phyloP scores from a whole-genome alignment of 2,329 filamentous ascomycete genomes.

The Arthrobotrys entomopaga region DNA sequence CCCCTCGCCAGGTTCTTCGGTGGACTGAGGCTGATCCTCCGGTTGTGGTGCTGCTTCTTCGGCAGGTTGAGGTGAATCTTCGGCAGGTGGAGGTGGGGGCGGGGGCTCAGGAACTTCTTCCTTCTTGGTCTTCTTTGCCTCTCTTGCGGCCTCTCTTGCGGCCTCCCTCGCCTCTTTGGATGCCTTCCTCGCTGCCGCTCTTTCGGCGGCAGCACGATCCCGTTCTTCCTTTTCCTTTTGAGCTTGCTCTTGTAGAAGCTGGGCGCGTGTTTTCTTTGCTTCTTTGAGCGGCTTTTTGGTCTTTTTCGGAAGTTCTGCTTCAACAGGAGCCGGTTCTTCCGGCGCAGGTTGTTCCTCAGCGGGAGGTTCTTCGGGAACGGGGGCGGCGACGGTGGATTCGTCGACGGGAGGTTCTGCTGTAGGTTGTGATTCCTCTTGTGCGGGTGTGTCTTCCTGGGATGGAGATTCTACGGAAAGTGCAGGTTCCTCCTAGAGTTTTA shows the following conservation, averaged over 20 bases:
- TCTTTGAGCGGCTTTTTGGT: constrained; percentile 30
- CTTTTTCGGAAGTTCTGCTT: constrained; percentile 37
- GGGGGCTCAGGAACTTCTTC: constrained; percentile 10
- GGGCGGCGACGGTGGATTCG: constrained; percentile 13
- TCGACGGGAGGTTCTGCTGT: constrained; percentile 32
- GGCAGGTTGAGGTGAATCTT: constrained; percentile 8
- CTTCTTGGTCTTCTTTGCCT: constrained; percentile 26
- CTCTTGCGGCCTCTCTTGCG: constrained; percentile 25
- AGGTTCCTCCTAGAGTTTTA: constrained; percentile 42
- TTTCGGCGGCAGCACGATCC: constrained; percentile 42
- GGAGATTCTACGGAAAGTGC: constrained; percentile 8
- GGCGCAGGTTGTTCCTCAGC: constrained; percentile 23
- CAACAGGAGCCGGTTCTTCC: constrained; percentile 38
- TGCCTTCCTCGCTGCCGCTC: constrained; percentile 26
- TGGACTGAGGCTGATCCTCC: constrained; percentile 6
- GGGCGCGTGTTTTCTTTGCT: constrained; percentile 43
- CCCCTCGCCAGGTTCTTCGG: constrained; percentile 6
- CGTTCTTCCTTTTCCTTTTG: constrained; percentile 47
- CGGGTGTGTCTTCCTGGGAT: constrained; percentile 31
- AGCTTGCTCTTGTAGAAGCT: constrained; percentile 34
- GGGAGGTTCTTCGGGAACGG: constrained; percentile 15
- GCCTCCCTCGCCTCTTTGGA: constrained; percentile 8
- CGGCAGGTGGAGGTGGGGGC: constrained; percentile 20
- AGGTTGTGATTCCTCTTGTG: constrained; percentile 23
- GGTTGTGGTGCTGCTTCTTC: constrained; percentile 16